Evolutionary conservation across 2,329 filamentous ascomycete genomes (phyloP), one percentile per base, ranked within the genome.

Genomic region (Colletotrichum acutatum): DNA sequence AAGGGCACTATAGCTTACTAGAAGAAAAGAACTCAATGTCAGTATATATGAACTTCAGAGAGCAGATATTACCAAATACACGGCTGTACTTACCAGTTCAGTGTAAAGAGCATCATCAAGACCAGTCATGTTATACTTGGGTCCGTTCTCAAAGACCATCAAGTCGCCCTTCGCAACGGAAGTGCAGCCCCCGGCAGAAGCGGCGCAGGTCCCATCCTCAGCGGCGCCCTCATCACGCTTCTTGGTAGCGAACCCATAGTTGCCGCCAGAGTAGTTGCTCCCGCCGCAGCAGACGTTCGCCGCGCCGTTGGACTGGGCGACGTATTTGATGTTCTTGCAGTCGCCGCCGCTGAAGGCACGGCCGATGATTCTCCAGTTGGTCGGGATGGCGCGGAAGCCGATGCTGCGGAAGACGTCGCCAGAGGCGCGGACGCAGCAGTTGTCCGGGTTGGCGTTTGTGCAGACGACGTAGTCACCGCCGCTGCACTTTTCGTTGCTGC

Each of bases 41-140:
- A 49, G 42, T 8, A 22, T 49, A n/a, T n/a, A 22, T 11, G 5
- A 5, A 49, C 19, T 49, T 5, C 19, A 19, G 19, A 49, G 3
- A 1, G 0, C 8, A n/a, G 0, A 49, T 0, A 5, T 8, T 9
- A 9, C 22, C 42, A 22, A 2, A 49, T 22, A 4, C 3, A 22
- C 19, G 8, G 8, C 0, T 49, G 42, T 49, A 22, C 19, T 49
- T 0, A 49, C 42, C 42, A 49, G 42, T 49, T 49, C 42, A 49
- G 19, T 49, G 42, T 49, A 49, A 49, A 49, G 42, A 49, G 42
- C 19, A 49, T 49, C 42, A 22, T 49, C 42, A 49, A 49, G 42
- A 11, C 19, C 42, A 49, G 42, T 49, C 42, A 49, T n/a, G 19
- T 49, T 19, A 9, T n/a, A 49, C 42, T 49, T 22, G 19, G 42